A percentile compares a stretch with the other conserved stretches of the same genome.
Evolutionary conservation across 2,329 filamentous ascomycete genomes (phyloP).

Genomic region (Epichloe festucae): DNA sequence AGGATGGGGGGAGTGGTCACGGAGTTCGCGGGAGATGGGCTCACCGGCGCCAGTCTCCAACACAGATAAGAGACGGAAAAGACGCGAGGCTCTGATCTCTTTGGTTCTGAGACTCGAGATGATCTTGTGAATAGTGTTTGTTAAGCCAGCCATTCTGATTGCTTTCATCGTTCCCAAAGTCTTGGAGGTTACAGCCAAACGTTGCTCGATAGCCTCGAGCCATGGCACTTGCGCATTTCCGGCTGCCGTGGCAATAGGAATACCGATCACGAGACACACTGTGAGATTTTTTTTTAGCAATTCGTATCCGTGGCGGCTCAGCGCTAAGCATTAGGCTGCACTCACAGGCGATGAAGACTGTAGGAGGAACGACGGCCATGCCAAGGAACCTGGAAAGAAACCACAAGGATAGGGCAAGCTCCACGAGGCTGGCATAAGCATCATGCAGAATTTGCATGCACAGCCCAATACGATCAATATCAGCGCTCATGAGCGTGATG

Average conservation of each 20-base stretch:
- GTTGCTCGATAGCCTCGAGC: constrained; percentile 16
- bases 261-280: constrained; percentile 8
- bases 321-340: no score
- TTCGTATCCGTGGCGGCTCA: not conserved
- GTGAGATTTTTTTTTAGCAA: not conserved
- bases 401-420: constrained; percentile 21
- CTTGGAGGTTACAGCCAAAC: constrained; percentile 12
- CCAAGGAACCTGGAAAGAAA: constrained; percentile 17
- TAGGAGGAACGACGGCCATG: constrained; percentile 10
- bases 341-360: constrained; percentile 12
- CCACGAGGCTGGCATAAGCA: constrained; percentile 21
- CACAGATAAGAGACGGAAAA: constrained; percentile 11
- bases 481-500: constrained; percentile 30
- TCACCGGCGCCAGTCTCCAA: constrained; percentile 4
- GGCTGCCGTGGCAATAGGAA: constrained; percentile 11
- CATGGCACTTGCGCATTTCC: constrained; percentile 13
- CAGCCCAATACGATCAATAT: constrained; percentile 23
- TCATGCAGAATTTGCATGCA: constrained; percentile 19
- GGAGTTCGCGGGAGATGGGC: not conserved
- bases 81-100: constrained; percentile 21
- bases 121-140: constrained; percentile 17
- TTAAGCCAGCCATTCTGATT: constrained; percentile 29
- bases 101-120: constrained; percentile 21
- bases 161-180: constrained; percentile 22
- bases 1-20: no score